phyloP scores from a whole-genome alignment of 345 rosid species.

The Alliaria petiolata region DNA sequence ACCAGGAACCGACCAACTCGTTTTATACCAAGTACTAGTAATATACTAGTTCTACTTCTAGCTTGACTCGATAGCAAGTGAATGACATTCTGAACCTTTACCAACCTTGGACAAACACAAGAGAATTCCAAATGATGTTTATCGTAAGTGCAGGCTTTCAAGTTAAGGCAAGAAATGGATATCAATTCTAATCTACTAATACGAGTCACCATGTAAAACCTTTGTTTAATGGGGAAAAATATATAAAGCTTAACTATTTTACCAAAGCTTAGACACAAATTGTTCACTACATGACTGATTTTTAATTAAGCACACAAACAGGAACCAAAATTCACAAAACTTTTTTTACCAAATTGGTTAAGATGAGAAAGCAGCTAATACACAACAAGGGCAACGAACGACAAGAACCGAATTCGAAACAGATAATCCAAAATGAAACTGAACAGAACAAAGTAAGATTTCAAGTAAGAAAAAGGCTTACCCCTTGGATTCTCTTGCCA shows the following conservation, averaged over 20 bases:
- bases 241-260: neutral
- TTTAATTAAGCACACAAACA: too few species aligned
- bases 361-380: too few species aligned
- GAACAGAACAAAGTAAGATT: neutral
- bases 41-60: neutral
- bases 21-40: neutral
- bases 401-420: neutral
- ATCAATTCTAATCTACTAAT: neutral
- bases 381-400: too few species aligned
- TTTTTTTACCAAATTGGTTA: too few species aligned
- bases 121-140: neutral
- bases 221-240: neutral
- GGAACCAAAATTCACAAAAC: too few species aligned
- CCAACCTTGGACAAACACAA: neutral
- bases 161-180: neutral
- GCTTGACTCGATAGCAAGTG: neutral
- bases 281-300: too few species aligned
- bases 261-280: neutral
- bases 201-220: neutral
- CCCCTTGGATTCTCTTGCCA: conserved; percentile 92
- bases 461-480: conserved; percentile 8
- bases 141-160: neutral
- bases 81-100: neutral
- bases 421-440: neutral
- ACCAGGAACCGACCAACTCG: neutral